These are phyloP conservation scores for Solanum pinnatisectum DNA, from an alignment of 257 asterid genomes.

Conservation along the genomic window DNA sequence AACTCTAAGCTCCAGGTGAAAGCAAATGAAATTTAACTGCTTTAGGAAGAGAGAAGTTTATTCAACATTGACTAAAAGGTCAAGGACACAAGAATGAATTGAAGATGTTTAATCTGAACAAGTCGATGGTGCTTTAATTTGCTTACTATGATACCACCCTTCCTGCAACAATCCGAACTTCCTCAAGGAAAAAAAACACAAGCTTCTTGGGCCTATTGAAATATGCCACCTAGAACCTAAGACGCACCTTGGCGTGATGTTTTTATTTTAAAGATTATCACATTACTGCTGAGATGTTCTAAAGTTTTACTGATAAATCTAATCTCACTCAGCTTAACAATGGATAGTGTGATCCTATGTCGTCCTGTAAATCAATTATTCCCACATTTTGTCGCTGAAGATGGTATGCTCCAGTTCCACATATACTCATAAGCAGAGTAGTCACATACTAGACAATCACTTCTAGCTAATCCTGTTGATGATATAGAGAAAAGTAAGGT, in stretches of 20 bases:
- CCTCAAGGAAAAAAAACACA: not conserved
- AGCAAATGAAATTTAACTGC: not conserved
- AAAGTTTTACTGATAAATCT: not conserved
- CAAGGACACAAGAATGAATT: not conserved
- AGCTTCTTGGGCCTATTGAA: not conserved
- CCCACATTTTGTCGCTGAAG: not conserved
- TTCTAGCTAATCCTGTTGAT: not conserved
- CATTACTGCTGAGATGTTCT: not conserved
- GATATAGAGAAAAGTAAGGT: not conserved
- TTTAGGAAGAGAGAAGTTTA: not conserved
- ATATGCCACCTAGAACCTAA: not conserved
- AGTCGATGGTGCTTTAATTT: not conserved
- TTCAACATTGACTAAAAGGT: not conserved
- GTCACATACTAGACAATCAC: not conserved
- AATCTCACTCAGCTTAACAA: not conserved
- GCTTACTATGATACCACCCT: not conserved
- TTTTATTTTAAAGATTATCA: not conserved
- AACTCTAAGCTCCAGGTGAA: not conserved
- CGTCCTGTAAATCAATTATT: not conserved
- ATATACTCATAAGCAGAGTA: not conserved
- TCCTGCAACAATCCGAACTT: not conserved
- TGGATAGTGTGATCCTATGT: not conserved
- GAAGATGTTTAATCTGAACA: not conserved
- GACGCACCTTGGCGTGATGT: not conserved
- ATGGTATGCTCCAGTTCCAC: not conserved